Conservation (phyloP, 257 asterid genomes). For the Voacanga thouarsii region DNA sequence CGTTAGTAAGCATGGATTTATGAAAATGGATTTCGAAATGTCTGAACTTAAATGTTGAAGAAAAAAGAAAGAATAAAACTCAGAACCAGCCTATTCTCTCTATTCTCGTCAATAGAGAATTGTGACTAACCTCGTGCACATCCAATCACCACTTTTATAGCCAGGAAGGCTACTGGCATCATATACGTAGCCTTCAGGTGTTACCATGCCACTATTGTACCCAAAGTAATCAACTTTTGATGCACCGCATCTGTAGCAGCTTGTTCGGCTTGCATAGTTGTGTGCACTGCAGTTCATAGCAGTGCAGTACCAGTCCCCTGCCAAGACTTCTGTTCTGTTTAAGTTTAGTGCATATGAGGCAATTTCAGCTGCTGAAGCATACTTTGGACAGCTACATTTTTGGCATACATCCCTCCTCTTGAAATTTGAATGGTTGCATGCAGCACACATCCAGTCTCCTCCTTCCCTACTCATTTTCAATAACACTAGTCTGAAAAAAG, state of each 20-base stretch:
- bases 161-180: conserved; percentile 62
- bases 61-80: background rate
- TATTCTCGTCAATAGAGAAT: background rate
- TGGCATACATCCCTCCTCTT: conserved; percentile 70
- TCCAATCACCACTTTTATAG: conserved; percentile 92
- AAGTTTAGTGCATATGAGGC: conserved; percentile 41
- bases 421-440: conserved; percentile 81
- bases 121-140: conserved; percentile 54
- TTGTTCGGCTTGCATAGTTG: conserved; percentile 76
- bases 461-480: conserved; percentile 59
- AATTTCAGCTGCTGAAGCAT: conserved; percentile 44
- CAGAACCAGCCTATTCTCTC: background rate
- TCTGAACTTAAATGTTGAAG: background rate
- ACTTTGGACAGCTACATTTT: conserved; percentile 69
- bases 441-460: conserved; percentile 89
- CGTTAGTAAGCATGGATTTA: background rate
- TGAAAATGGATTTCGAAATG: background rate
- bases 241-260: conserved; percentile 64
- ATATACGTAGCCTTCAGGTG: conserved; percentile 40
- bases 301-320: conserved; percentile 85
- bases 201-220: conserved; percentile 38
- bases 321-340: conserved; percentile 42
- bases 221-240: conserved; percentile 48
- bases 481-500: conserved; percentile 13
- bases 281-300: conserved; percentile 70